Evolutionary conservation across 768 basidiomycete species (phyloP).

Genomic region (Lactarius vividus): DNA sequence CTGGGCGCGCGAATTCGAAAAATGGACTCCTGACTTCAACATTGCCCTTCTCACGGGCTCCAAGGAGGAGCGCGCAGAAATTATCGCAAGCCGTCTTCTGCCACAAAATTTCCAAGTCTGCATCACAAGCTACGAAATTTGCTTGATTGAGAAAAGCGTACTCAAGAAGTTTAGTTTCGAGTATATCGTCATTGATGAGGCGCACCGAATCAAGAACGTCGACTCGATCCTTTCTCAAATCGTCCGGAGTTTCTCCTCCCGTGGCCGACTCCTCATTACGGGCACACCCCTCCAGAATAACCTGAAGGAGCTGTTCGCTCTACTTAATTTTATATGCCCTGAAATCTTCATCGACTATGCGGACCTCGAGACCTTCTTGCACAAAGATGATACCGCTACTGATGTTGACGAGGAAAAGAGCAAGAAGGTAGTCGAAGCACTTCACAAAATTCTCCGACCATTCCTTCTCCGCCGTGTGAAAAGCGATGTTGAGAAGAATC

Average conservation of each 20-base stretch:
- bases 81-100: slow-evolving; percentile 76
- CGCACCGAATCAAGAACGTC: slow-evolving; percentile 98
- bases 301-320: slow-evolving; percentile 89
- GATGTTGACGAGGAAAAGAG: slow-evolving; percentile 80
- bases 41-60: slow-evolving; percentile 79
- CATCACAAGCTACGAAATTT: slow-evolving; percentile 96
- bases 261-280: slow-evolving; percentile 90
- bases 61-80: slow-evolving; percentile 83
- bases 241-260: slow-evolving; percentile 83
- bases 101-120: slow-evolving; percentile 90
- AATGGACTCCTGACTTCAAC: slow-evolving; percentile 89
- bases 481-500: slow-evolving; percentile 93
- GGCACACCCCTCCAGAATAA: slow-evolving; percentile 98
- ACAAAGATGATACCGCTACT: slow-evolving; percentile 71
- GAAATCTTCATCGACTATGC: slow-evolving; percentile 91
- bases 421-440: slow-evolving; percentile 91
- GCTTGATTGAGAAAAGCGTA: slow-evolving; percentile 89
- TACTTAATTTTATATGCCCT: slow-evolving; percentile 94
- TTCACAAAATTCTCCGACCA: slow-evolving; percentile 94
- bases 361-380: slow-evolving; percentile 92
- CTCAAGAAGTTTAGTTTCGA: slow-evolving; percentile 96
- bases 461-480: slow-evolving; percentile 95
- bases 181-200: slow-evolving; percentile 98
- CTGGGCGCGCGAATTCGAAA: slow-evolving; percentile 90
- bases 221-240: slow-evolving; percentile 95